These are phyloP conservation scores for Forsythia viridissima DNA, from an alignment of 257 asterid genomes.

Conservation along the genomic window DNA sequence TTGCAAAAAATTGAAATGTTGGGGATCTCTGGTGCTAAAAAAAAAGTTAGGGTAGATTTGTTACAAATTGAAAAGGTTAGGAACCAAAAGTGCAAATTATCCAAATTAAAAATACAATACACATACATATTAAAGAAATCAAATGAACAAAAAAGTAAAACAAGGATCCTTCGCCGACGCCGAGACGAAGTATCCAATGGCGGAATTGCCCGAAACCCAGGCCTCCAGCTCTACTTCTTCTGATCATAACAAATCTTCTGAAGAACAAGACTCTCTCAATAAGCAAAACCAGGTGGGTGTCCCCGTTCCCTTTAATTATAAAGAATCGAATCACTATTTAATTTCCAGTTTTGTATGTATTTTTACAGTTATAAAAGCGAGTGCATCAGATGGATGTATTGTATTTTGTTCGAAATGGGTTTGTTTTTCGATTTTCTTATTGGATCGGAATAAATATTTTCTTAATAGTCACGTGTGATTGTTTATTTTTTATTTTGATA, in stretches of 20 bases:
- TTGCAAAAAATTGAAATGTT: no score
- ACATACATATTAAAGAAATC: no score
- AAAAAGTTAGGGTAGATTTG: no score
- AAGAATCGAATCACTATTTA: background rate
- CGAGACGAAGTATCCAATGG: slow-evolving; percentile 13
- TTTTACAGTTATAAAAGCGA: background rate
- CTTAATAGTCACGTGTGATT: background rate
- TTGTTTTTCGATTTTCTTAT: background rate
- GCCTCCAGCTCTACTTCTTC: slow-evolving; percentile 17
- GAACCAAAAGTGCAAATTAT: no score
- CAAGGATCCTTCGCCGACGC: no score
- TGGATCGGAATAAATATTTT: background rate
- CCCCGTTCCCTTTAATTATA: background rate
- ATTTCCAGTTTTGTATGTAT: background rate
- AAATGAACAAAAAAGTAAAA: no score
- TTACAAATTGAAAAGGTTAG: no score
- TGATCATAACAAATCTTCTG: background rate
- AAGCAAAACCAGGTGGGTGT: slow-evolving; percentile 23
- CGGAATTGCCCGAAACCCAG: slow-evolving; percentile 13
- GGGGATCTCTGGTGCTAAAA: no score
- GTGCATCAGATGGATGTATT: background rate
- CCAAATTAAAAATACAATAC: background rate
- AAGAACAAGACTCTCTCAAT: background rate
- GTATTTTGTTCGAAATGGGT: background rate
- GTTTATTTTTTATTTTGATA: background rate